These are phyloP conservation scores for Magnolia sinica DNA, from an alignment of 164 flowering plant species.

Conservation along the genomic window DNA sequence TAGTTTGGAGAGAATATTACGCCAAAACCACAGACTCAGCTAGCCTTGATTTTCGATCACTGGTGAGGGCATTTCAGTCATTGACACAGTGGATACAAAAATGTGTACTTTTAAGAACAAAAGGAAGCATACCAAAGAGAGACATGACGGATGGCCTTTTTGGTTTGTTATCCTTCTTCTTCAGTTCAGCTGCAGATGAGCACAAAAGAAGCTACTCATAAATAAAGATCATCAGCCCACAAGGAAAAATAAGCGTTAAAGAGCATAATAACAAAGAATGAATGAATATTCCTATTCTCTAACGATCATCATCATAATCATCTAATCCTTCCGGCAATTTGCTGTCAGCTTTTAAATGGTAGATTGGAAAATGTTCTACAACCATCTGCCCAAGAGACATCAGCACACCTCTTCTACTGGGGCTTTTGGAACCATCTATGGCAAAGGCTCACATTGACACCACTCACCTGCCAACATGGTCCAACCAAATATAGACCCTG, in stretches of 20 bases:
- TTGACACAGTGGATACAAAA: background rate
- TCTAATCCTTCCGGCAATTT: background rate
- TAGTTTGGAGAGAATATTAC: background rate
- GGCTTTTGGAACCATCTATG: no score
- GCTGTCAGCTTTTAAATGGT: background rate
- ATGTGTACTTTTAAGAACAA: background rate
- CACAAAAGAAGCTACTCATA: conserved; percentile 1
- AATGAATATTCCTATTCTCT: background rate
- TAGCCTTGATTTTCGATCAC: background rate
- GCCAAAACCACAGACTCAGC: background rate
- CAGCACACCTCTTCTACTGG: background rate
- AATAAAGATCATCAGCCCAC: background rate
- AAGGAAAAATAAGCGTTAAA: background rate
- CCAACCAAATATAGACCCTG: no score
- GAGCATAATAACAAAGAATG: background rate
- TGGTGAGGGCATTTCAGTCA: conserved; percentile 5
- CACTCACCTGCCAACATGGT: no score
- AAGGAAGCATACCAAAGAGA: conserved; percentile 60
- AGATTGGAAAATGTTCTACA: background rate
- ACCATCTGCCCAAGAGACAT: background rate
- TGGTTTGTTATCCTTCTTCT: conserved; percentile 72
- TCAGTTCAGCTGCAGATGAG: conserved; percentile 65
- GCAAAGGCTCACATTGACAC: no score
- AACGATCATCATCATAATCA: background rate
- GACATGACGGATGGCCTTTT: conserved; percentile 83